A percentile compares a stretch with the other conserved stretches of the same genome.
phyloP scores from a whole-genome alignment of 305 asterid genomes.

The Fraxinus ornus region DNA sequence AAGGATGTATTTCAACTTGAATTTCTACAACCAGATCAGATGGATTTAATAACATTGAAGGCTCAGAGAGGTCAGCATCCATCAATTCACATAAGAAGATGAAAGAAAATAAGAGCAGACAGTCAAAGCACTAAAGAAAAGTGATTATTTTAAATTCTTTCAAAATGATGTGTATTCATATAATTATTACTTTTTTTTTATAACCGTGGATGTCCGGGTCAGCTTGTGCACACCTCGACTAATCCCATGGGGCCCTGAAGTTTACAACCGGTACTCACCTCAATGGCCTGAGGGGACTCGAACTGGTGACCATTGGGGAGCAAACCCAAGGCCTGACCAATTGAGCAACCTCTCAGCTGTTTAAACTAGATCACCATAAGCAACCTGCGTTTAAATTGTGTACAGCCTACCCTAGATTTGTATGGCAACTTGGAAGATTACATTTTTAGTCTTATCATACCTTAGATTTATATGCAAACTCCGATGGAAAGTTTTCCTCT shows the following conservation, averaged over 20 bases:
- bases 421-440: slow-evolving; percentile 8
- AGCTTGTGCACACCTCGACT: too few species aligned
- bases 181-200: not conserved
- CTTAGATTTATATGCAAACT: slow-evolving; percentile 94
- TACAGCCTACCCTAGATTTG: not conserved
- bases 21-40: not conserved
- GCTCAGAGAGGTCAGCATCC: not conserved
- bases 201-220: too few species aligned
- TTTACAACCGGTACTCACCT: too few species aligned
- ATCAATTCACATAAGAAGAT: not conserved
- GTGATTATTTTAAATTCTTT: slow-evolving; percentile 10
- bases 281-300: too few species aligned
- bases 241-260: too few species aligned
- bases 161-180: not conserved
- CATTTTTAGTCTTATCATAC: slow-evolving; percentile 33
- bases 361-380: not conserved
- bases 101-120: not conserved
- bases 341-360: not conserved
- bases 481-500: slow-evolving; percentile 83
- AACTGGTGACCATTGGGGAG: too few species aligned
- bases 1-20: slow-evolving; percentile 6
- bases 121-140: not conserved
- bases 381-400: slow-evolving; percentile 11
- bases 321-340: too few species aligned
- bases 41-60: not conserved